Evolutionary conservation across 2,329 filamentous ascomycete species (phyloP).

Genomic region (Trichoderma asperellum): DNA sequence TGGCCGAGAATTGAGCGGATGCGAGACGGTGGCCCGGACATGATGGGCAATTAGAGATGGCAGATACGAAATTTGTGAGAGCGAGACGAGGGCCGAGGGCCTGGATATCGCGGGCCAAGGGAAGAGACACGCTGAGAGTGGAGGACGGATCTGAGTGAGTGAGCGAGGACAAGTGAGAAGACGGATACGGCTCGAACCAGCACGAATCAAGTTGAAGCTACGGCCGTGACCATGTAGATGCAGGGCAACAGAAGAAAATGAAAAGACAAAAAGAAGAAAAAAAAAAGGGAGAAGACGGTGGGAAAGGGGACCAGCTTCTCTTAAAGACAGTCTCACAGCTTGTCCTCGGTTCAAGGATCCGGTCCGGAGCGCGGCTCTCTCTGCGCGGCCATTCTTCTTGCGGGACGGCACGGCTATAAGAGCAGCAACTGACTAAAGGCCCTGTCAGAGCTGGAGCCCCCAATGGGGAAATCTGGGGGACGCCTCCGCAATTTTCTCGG

Average conservation of each 20-base stretch:
- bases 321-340: background rate
- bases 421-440: background rate
- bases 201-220: background rate
- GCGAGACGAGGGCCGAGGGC: background rate
- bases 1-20: slow-evolving; percentile 62
- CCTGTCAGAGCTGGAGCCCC: background rate
- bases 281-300: background rate
- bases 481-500: slow-evolving; percentile 17
- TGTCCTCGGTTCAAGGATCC: slow-evolving; percentile 19
- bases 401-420: slow-evolving; percentile 24
- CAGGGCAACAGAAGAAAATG: no score
- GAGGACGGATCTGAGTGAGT: background rate
- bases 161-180: background rate
- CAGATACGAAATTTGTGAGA: background rate
- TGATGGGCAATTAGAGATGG: slow-evolving; percentile 40
- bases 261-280: background rate
- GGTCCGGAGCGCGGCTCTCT: slow-evolving; percentile 13
- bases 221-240: background rate
- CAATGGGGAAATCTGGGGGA: slow-evolving; percentile 22
- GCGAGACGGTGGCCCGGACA: slow-evolving; percentile 68
- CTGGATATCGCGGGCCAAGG: background rate
- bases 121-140: background rate
- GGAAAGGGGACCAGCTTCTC: background rate
- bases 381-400: slow-evolving; percentile 4
- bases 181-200: background rate